Evolutionary conservation across 2,329 filamentous ascomycete species (phyloP).

Genomic region (Fusarium sp.): DNA sequence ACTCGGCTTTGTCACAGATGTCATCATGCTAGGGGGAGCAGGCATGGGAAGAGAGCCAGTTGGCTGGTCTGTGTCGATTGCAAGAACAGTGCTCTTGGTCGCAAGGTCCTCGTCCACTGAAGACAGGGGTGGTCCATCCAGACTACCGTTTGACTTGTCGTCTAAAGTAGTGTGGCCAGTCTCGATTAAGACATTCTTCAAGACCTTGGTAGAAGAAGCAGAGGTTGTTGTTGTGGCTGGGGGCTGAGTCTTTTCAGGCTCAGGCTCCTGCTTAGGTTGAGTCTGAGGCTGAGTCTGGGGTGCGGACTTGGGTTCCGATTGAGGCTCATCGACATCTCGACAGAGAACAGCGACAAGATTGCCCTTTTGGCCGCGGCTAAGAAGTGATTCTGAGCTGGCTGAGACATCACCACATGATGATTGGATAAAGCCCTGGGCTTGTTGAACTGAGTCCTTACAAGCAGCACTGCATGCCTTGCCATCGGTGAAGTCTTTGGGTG

Average conservation of each 20-base stretch:
- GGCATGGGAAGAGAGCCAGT: constrained; percentile 31
- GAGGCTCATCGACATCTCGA: constrained; percentile 19
- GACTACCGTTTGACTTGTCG: background rate
- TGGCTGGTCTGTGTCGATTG: constrained; percentile 33
- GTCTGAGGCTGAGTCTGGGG: constrained; percentile 13
- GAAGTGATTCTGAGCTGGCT: constrained; percentile 44
- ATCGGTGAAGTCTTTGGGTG: constrained; percentile 47
- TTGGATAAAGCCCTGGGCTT: constrained; percentile 44
- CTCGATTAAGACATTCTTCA: constrained; percentile 28
- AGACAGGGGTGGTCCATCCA: constrained; percentile 18
- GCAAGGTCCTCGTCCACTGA: constrained; percentile 31
- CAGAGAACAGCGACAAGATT: constrained; percentile 52
- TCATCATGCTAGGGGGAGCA: constrained; percentile 15
- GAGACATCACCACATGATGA: constrained; percentile 40
- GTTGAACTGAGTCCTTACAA: constrained; percentile 46
- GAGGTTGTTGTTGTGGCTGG: constrained; percentile 4
- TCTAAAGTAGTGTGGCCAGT: constrained; percentile 3
- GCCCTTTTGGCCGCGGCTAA: constrained; percentile 50
- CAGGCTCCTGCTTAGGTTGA: constrained; percentile 6
- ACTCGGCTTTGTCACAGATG: constrained; percentile 15
- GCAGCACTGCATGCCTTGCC: constrained; percentile 49
- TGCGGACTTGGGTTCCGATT: constrained; percentile 3
- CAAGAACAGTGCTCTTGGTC: constrained; percentile 31
- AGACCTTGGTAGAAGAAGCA: constrained; percentile 6
- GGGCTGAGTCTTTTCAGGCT: constrained; percentile 7